A percentile compares a stretch with the other conserved stretches of the same genome.
Conservation (phyloP, 2,329 filamentous ascomycete genomes). For the Chrysosporium keratinophilum region DNA sequence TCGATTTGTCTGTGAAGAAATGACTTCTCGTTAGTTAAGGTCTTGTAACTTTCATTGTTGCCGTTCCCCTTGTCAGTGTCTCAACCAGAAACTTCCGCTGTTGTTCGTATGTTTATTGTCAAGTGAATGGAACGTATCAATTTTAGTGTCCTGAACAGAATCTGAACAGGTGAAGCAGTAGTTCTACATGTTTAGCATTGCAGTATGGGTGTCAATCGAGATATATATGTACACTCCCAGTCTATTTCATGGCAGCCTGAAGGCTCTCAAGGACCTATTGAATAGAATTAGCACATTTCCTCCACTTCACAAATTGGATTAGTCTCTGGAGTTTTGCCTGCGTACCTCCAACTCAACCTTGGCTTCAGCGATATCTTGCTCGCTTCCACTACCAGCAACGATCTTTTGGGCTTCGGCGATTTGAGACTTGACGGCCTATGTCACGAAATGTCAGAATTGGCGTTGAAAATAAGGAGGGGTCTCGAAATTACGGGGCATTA, state of each 20-base stretch:
- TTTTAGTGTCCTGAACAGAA: background rate
- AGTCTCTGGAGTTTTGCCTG: constrained; percentile 6
- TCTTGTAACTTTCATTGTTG: too few species aligned
- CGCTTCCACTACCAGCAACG: constrained; percentile 76
- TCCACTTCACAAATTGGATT: background rate
- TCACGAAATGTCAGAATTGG: too few species aligned
- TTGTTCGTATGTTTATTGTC: too few species aligned
- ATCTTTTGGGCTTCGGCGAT: constrained; percentile 95
- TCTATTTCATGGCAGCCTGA: constrained; percentile 41
- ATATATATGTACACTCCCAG: constrained; percentile 33
- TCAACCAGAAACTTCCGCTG: too few species aligned
- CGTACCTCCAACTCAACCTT: constrained; percentile 97
- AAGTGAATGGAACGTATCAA: too few species aligned
- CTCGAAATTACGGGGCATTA: background rate
- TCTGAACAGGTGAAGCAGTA: background rate
- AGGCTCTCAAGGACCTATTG: constrained; percentile 41
- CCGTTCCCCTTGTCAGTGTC: too few species aligned
- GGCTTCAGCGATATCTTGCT: constrained; percentile 95
- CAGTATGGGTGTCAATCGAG: constrained; percentile 17
- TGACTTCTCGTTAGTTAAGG: too few species aligned
- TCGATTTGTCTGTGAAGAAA: too few species aligned
- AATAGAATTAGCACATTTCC: constrained; percentile 10
- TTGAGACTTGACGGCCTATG: constrained; percentile 67
- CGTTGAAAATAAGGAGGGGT: too few species aligned
- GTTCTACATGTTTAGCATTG: constrained; percentile 14